phyloP scores from a whole-genome alignment of 768 basidiomycete species.

The Tulasnella sp. region DNA sequence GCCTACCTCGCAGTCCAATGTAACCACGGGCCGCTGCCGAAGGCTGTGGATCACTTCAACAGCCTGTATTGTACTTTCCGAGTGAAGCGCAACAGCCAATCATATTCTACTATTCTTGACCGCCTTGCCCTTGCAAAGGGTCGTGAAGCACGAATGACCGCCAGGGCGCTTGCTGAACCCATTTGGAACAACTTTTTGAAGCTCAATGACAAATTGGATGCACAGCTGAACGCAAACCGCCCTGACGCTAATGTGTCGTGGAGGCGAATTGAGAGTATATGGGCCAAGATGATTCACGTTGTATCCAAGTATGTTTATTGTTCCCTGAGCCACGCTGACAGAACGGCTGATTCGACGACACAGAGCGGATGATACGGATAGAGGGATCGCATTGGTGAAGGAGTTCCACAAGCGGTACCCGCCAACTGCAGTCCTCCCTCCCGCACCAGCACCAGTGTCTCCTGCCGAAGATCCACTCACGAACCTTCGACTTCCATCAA shows the following conservation, averaged over 20 bases:
- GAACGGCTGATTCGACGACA: slow-evolving; percentile 31
- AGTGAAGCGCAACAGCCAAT: neutral
- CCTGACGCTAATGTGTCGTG: slow-evolving; percentile 19
- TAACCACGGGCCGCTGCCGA: slow-evolving; percentile 39
- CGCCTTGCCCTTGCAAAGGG: slow-evolving; percentile 16
- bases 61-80: neutral
- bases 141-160: slow-evolving; percentile 23
- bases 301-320: slow-evolving; percentile 42
- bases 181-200: slow-evolving; percentile 55
- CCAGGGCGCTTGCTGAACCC: slow-evolving; percentile 41
- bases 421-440: slow-evolving; percentile 26
- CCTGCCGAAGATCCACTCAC: slow-evolving; percentile 29
- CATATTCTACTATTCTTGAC: neutral
- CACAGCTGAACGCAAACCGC: neutral
- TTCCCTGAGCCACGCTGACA: slow-evolving; percentile 26
- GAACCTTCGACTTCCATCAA: neutral
- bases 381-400: slow-evolving; percentile 45
- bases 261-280: slow-evolving; percentile 47
- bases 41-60: slow-evolving; percentile 26
- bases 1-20: slow-evolving; percentile 74
- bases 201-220: slow-evolving; percentile 13
- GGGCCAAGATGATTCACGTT: slow-evolving; percentile 55
- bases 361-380: slow-evolving; percentile 25
- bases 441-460: slow-evolving; percentile 24
- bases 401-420: slow-evolving; percentile 55